Evolutionary conservation across 768 basidiomycete species (phyloP), one percentile per base, ranked within the genome.

Genomic region (Ramaria sp.): DNA sequence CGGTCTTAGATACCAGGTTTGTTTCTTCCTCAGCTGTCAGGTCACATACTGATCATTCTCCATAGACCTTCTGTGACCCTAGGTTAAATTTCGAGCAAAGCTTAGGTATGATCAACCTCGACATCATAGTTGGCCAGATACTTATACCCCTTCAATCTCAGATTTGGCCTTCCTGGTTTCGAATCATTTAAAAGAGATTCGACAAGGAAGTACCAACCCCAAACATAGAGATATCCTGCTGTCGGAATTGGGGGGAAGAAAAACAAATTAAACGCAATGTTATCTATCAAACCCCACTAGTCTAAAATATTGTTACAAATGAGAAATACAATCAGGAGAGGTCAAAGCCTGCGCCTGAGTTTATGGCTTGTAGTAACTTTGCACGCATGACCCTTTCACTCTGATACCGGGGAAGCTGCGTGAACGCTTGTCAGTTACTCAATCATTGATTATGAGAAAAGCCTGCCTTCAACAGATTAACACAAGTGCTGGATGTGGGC

Each of bases 81-180:
- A 72, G 94, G 43, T 70, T 97, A 58, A 95, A 96, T 66, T 92
- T 92, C 61, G 93, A 95, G 67, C 93, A 95, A 66, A 86, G 85
- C 43, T 75, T 97, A n/a, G 90, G 90, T 91, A 60, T 71, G 13
- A 34, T 34, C 13, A 34, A 34, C 13, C 32, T n/a, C 32, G 32
- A 34, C 13, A 34, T 34, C 32, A 13, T 34, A 3, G 7, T 8
- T 34, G 7, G 32, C 32, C 32, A 3, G 32, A 9, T 34, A 34
- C 7, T 34, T 8, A 34, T 34, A 34, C 32, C 8, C 13, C 32
- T 9, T 9, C 32, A 13, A 34, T 9, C 13, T 9, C 32, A 83
- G 88, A 91, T 62, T 80, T 93, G 22, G 91, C 91, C 0, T 93
- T 94, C 73, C 69, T 94, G 49, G 75, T 93, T 57, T 86, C 88